Evolutionary conservation across 345 rosid species (phyloP).

Genomic region (Gossypium turneri): DNA sequence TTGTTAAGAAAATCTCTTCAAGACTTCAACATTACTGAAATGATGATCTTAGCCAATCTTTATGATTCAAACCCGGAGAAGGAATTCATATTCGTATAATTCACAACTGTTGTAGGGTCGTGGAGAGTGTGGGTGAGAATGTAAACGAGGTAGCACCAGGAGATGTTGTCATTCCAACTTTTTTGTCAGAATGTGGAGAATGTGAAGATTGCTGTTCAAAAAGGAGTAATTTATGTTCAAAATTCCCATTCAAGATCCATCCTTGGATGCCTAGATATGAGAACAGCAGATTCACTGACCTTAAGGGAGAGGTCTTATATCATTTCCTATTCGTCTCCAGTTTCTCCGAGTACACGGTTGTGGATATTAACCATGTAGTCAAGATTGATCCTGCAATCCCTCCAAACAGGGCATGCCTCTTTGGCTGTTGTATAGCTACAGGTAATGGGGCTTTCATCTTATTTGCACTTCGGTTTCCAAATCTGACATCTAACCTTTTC

Average conservation of each 20-base stretch:
- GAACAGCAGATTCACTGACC: conserved; percentile 70
- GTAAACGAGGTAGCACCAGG: conserved; percentile 56
- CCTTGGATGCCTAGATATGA: conserved; percentile 83
- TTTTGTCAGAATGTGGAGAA: conserved; percentile 71
- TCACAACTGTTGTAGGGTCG: conserved; percentile 37
- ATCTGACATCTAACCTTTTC: not conserved
- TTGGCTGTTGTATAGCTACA: conserved; percentile 85
- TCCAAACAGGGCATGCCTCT: conserved; percentile 75
- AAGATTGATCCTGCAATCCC: conserved; percentile 63
- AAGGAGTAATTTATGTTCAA: conserved; percentile 75
- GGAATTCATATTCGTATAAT: not conserved
- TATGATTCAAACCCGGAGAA: not conserved
- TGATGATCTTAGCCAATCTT: not conserved
- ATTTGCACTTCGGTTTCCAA: not conserved
- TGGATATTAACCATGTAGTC: conserved; percentile 58
- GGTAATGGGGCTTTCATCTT: conserved; percentile 33
- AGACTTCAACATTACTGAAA: not conserved
- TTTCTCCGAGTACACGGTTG: conserved; percentile 71
- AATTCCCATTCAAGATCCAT: conserved; percentile 54
- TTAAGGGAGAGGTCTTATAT: conserved; percentile 54
- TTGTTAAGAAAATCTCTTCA: not conserved
- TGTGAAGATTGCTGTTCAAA: conserved; percentile 65
- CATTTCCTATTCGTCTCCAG: conserved; percentile 79
- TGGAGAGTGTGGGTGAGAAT: conserved; percentile 85
- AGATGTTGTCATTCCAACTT: conserved; percentile 63